A percentile compares a stretch with the other conserved stretches of the same genome.
Conservation (phyloP, 169 alveolate genomes). For the Babesia sp. region DNA sequence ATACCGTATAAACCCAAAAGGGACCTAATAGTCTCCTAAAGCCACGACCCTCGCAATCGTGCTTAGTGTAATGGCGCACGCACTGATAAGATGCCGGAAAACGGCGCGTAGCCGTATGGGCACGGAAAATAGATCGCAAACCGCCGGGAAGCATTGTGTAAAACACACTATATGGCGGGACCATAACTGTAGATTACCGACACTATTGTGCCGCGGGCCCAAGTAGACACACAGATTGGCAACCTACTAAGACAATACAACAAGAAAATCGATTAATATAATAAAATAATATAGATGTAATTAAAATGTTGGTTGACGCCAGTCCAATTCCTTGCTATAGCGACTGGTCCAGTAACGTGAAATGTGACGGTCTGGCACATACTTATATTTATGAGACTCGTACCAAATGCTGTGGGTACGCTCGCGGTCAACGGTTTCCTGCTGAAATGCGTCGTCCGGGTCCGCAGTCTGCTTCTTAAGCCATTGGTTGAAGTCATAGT, state of each 20-base stretch:
- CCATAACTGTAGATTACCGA: background rate
- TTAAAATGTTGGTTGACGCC: constrained; percentile 69
- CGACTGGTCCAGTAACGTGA: constrained; percentile 72
- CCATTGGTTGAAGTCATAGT: constrained; percentile 81
- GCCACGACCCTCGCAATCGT: constrained; percentile 53
- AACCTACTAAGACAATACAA: background rate
- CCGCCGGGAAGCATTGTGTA: background rate
- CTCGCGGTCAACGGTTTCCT: constrained; percentile 55
- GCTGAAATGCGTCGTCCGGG: constrained; percentile 73
- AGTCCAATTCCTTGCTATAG: constrained; percentile 52
- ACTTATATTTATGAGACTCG: constrained; percentile 78
- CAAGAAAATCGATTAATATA: too few relatives aligned
- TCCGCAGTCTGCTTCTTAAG: constrained; percentile 80
- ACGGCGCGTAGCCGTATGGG: background rate
- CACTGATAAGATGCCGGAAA: background rate
- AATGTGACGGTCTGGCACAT: constrained; percentile 82
- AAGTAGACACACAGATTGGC: background rate
- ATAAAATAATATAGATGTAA: background rate
- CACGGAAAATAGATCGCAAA: constrained; percentile 6
- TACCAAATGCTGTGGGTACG: constrained; percentile 80
- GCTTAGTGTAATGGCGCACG: constrained; percentile 55
- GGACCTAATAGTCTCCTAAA: constrained; percentile 52
- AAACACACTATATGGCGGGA: background rate
- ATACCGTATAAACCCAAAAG: constrained; percentile 48
- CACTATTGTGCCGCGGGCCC: background rate